phyloP scores from a whole-genome alignment of 2,329 filamentous ascomycete genomes.

The Microsporum ferrugineum region DNA sequence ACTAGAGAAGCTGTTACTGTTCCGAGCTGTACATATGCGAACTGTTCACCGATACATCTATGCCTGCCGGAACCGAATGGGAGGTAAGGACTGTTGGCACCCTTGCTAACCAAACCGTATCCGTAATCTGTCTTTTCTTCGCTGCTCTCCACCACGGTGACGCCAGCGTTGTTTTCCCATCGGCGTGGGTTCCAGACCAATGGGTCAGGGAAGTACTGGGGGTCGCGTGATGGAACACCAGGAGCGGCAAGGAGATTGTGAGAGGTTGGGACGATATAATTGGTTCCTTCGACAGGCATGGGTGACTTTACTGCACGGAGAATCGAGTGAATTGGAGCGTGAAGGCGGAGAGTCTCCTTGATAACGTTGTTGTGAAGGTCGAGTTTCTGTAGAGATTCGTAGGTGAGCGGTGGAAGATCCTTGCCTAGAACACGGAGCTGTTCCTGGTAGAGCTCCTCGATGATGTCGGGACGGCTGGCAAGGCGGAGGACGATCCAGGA shows the following conservation, averaged over 20 bases:
- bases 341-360: constrained; percentile 82
- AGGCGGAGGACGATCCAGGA: constrained; percentile 78
- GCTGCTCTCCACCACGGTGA: constrained; percentile 38
- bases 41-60: constrained; percentile 92
- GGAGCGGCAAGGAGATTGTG: constrained; percentile 78
- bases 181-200: constrained; percentile 79
- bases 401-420: constrained; percentile 62
- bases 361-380: constrained; percentile 73
- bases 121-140: constrained; percentile 81
- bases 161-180: constrained; percentile 58
- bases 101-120: constrained; percentile 86
- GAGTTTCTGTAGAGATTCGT: constrained; percentile 66
- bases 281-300: constrained; percentile 70
- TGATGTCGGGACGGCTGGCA: constrained; percentile 64
- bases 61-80: constrained; percentile 90
- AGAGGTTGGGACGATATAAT: constrained; percentile 66
- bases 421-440: constrained; percentile 62
- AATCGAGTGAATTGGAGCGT: constrained; percentile 90
- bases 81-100: constrained; percentile 76
- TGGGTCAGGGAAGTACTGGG: constrained; percentile 70
- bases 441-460: constrained; percentile 73
- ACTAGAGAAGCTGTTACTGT: constrained; percentile 71
- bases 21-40: constrained; percentile 83
- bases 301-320: constrained; percentile 84
- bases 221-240: constrained; percentile 63